Base-by-base conservation (phyloP, 805 yeast species). In the Novakomyces olei region DNA sequence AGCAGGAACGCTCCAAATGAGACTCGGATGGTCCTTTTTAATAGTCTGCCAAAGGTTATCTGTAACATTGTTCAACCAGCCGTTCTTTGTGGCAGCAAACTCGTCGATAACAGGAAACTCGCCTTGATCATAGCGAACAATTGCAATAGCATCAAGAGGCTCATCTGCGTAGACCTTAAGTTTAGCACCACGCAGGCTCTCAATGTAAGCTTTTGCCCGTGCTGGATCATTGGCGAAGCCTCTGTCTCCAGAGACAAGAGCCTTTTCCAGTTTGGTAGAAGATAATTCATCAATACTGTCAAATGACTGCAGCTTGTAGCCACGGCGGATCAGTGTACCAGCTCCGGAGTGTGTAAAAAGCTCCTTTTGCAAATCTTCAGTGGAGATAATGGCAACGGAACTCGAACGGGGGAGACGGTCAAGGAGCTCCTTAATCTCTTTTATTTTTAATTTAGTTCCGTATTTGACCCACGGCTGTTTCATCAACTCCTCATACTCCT, bases 281-380 rank as follows among this genome's bases (percentile, higher is more conserved):
- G 47, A 42, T 50, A 83, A 76, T 39, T 77, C 85, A 25, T 60
- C 55, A 34, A 81, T 57, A 15, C 75, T 66, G 46, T 68, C 65
- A 51, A 80, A 70, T 23, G 51, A 39, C 36, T 74, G 53, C 42
- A 88, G 64, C 57, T 79, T 80, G 60, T 85, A 79, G 40, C 99
- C 99, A 55, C 98, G 72, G 66, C 98, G 76, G 46, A 88, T 81
- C 60, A 88, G 65, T 29, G 99, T 88, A 50, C 99, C 99, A 19
- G 98, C 99, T 55, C 99, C 99, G 12, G 93, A 76, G 54, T 88
- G 98, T 26, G 99, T 88, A 58, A 88, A 88, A 48, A 88, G 67
- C 56, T 88, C 99, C 53, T 85, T 88, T 58, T 88, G 96, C 48
- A 88, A 65, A 51, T 88, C 95, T 46, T 78, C 69, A 29, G 88